Evolutionary conservation across 2,329 filamentous ascomycete species (phyloP), one percentile per base, ranked within the genome.

Genomic region (Xylaria arbuscula): DNA sequence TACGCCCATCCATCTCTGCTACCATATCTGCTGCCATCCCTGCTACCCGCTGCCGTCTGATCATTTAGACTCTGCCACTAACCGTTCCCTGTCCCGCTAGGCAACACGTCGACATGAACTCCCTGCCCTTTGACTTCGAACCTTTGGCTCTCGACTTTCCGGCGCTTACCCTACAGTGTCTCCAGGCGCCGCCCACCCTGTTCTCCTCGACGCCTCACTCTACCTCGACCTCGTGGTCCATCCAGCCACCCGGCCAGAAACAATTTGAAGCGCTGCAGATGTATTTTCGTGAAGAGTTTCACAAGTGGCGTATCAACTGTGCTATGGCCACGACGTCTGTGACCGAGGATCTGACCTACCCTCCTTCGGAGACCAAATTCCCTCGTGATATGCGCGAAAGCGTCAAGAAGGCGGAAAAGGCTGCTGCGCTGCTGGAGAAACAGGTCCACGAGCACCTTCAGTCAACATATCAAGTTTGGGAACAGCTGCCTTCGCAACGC

Each of bases 61-160:
- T 45, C 40, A 7, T 7, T 45, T 17, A 59, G 55, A 66, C 56
- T 64, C 38, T 65, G 45, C 68, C 72, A 67, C 71, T 67, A 65
- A 66, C 64, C 54, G 45, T 24, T 3, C 70, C 60, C 62, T 69
- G 61, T 54, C 59, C 64, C 66, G 17, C 64, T 69, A 89, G 88
- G 73, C 83, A 85, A 74, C 84, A 88, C 55, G 82, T 89, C 57
- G 85, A 89, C 68, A 82, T 84, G 72, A 81, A 82, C 60, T 86
- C 86, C 9, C 82, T 84, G 73, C 88, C 89, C 2, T 90, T 91
- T 74, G 92, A 95, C 72, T 97, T 97, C 81, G 93, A 98, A 72
- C 92, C 95, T 40, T 88, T 94, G 69, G 86, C 92, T 5, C 89
- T 97, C 78, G 93, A 93, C 68, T 98, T 97, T 75, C 93, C 94